Evolutionary conservation across 2,329 filamentous ascomycete genomes (phyloP), one percentile per base, ranked within the genome.

Genomic region (Colletotrichum australisinense): DNA sequence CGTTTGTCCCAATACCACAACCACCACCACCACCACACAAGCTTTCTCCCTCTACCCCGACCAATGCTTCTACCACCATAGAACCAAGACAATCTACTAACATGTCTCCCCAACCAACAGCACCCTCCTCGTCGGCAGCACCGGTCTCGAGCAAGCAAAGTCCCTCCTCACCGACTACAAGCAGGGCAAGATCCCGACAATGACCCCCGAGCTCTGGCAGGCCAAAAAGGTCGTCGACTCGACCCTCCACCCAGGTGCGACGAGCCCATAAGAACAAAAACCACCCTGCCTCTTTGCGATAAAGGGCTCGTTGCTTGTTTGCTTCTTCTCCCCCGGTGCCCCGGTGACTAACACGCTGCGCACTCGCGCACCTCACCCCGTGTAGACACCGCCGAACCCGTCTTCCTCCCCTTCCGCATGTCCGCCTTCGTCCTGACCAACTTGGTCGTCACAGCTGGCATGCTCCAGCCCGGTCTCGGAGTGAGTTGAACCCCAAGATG

Each of bases 191-290:
- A 86, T 94, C 74, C 85, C 88, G 77, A 85, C 90, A 67, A 98
- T 98, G 95, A 97, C 93, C 22, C 93, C 94, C 1, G 94, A 98
- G 79, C 86, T 99, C 78, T 99, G 97, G 97, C 87, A 90, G 75
- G 97, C 97, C 57, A 99, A 99, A 90, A 98, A 98, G 88, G 92
- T 98, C 76, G 94, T 98, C 69, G 97, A 99, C 84, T 96, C 97
- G 74, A 99, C 97, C 16, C 85, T 99, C 76, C 97, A 99, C 82
- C 97, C 97, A 76, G 95, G 95, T 97, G 91, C 77, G 88, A 74
- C 62, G 49, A 67, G 30, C 19, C 56, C 55, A 32, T 64, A n/a
- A 72, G 32, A 14, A 30, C 14, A 69, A n/a, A 30, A n/a, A 30
- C n/a, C 2, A 52, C 6, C 3, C 1, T n/a, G 59, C 22, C 32